These are phyloP conservation scores for Nelumbo lutea DNA, from an alignment of 164 flowering plant species.

Conservation along the genomic window DNA sequence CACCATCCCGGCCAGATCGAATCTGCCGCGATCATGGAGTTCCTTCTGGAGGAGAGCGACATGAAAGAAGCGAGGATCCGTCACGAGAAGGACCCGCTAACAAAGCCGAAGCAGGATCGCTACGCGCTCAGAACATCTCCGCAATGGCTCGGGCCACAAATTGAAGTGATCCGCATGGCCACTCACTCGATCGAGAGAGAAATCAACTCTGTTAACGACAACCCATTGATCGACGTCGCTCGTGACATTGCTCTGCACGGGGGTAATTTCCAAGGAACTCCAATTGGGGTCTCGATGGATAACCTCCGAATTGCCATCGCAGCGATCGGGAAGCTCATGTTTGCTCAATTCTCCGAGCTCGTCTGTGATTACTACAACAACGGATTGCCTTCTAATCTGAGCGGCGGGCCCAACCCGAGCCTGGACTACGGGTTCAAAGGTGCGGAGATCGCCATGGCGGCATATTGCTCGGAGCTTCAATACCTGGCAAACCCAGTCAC, in stretches of 20 bases:
- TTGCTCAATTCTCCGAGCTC: constrained; percentile 11
- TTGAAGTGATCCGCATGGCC: constrained; percentile 35
- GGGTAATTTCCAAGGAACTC: constrained; percentile 24
- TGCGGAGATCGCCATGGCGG: constrained; percentile 5
- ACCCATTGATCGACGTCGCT: constrained; percentile 22
- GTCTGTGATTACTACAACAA: constrained; percentile 32
- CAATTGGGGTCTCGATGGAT: constrained; percentile 36
- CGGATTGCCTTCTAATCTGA: constrained; percentile 28
- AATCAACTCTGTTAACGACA: constrained; percentile 8
- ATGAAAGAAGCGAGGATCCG: constrained; percentile 24
- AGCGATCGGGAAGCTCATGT: constrained; percentile 25
- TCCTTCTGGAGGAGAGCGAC: constrained; percentile 26
- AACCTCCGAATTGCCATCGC: constrained; percentile 31
- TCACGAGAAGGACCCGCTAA: constrained; percentile 31
- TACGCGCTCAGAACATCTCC: constrained; percentile 35
- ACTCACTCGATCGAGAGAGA: constrained; percentile 36
- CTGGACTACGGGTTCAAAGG: no score
- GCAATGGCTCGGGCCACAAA: constrained; percentile 27
- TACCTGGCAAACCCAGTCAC: constrained; percentile 25
- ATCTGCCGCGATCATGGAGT: constrained; percentile 30
- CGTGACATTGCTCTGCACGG: constrained; percentile 22
- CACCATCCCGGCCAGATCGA: constrained; percentile 32
- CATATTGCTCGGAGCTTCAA: constrained; percentile 10
- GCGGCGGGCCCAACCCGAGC: constrained; percentile 21
- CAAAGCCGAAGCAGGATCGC: constrained; percentile 41